Conservation (phyloP, 768 basidiomycete genomes). For the Chiua virens region DNA sequence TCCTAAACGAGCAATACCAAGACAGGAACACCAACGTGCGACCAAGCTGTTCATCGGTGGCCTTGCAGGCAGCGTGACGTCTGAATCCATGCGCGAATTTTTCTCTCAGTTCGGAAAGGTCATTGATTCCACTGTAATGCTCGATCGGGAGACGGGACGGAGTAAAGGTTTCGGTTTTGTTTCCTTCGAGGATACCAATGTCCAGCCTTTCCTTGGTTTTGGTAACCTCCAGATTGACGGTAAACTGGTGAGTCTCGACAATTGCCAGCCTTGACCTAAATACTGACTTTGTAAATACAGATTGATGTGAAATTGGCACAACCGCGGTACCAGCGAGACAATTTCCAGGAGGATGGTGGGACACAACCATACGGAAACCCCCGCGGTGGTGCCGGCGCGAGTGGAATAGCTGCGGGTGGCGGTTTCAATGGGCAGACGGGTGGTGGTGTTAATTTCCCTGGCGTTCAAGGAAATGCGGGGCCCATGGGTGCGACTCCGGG, state of each 20-base stretch:
- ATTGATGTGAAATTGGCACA: slow-evolving; percentile 98
- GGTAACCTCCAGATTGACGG: slow-evolving; percentile 93
- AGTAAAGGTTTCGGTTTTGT: slow-evolving; percentile 99
- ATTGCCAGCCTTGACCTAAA: not conserved
- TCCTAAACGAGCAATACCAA: slow-evolving; percentile 97
- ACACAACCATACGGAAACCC: slow-evolving; percentile 19
- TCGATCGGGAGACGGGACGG: slow-evolving; percentile 91
- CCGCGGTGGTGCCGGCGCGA: slow-evolving; percentile 7
- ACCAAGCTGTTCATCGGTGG: slow-evolving; percentile 97
- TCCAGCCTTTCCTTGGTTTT: slow-evolving; percentile 84
- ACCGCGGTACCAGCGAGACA: slow-evolving; percentile 79
- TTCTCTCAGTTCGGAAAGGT: slow-evolving; percentile 95
- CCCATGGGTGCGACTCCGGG: slow-evolving; percentile 31
- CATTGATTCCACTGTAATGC: slow-evolving; percentile 97
- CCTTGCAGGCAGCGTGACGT: slow-evolving; percentile 86
- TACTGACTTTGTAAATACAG: slow-evolving; percentile 51
- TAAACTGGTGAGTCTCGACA: slow-evolving; percentile 69
- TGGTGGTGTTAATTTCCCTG: slow-evolving; percentile 36
- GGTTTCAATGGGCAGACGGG: slow-evolving; percentile 36
- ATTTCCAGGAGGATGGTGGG: slow-evolving; percentile 47
- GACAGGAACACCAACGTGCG: slow-evolving; percentile 90
- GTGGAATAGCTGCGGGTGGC: slow-evolving; percentile 12
- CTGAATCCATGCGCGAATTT: slow-evolving; percentile 89
- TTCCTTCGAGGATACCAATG: slow-evolving; percentile 90
- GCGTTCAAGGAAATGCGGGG: slow-evolving; percentile 21